Conservation (phyloP, 108 stramenopile species). For the Chaetoceros muelleri region DNA sequence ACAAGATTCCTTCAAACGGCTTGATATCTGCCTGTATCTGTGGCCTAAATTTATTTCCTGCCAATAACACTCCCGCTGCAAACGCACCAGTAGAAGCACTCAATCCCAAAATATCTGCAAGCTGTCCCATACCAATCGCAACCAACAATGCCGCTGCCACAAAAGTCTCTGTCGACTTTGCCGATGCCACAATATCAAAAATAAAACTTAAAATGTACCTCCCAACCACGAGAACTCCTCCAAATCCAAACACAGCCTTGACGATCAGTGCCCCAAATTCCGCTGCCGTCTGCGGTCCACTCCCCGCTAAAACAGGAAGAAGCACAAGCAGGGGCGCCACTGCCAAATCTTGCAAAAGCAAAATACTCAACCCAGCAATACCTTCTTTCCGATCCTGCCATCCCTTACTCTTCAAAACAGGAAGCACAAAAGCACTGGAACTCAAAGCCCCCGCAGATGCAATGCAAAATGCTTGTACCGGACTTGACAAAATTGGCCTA, state of each 20-base stretch:
- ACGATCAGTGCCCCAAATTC: conserved; percentile 42
- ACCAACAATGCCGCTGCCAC: conserved; percentile 62
- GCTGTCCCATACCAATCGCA: conserved; percentile 59
- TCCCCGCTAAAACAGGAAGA: conserved; percentile 48
- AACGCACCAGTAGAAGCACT: conserved; percentile 62
- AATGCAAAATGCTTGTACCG: conserved; percentile 55
- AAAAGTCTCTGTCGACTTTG: conserved; percentile 59
- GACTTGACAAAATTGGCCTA: conserved; percentile 33
- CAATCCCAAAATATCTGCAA: conserved; percentile 49
- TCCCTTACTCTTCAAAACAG: conserved; percentile 52
- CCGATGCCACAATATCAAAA: conserved; percentile 59
- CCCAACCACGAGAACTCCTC: conserved; percentile 42
- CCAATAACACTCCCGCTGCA: conserved; percentile 68
- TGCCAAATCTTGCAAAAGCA: conserved; percentile 62
- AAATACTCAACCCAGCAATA: conserved; percentile 46
- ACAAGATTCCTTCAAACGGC: conserved; percentile 71
- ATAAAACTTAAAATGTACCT: conserved; percentile 34
- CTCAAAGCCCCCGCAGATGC: conserved; percentile 53
- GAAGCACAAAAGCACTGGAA: conserved; percentile 53
- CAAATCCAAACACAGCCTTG: conserved; percentile 66
- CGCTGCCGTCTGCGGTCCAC: conserved; percentile 10
- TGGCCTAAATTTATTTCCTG: conserved; percentile 54
- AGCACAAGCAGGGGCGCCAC: conserved; percentile 64
- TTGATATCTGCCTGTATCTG: conserved; percentile 77
- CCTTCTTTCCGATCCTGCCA: conserved; percentile 53